These are phyloP conservation scores for Aquilaria yunnanensis DNA, from an alignment of 345 rosid genomes.

Conservation along the genomic window DNA sequence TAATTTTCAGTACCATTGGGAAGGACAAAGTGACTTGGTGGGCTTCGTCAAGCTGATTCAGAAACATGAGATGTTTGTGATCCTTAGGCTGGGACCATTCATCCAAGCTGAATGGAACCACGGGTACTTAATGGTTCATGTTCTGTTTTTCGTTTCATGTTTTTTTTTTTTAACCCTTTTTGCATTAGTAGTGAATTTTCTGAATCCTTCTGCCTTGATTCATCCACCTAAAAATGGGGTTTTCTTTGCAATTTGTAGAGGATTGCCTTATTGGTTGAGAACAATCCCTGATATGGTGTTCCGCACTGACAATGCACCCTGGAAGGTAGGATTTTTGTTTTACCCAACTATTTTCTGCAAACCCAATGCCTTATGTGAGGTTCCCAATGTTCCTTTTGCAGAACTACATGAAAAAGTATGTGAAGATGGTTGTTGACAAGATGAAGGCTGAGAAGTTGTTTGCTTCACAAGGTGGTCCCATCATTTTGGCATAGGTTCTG, in stretches of 20 bases:
- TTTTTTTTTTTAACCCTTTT: neutral
- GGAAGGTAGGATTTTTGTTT: conserved; percentile 42
- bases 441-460: conserved; percentile 40
- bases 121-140: conserved; percentile 38
- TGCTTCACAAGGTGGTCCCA: conserved; percentile 70
- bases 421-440: conserved; percentile 27
- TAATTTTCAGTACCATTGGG: conserved; percentile 45
- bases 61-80: conserved; percentile 53
- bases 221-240: neutral
- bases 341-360: too few relatives aligned
- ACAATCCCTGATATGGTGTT: conserved; percentile 56
- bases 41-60: conserved; percentile 51
- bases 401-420: conserved; percentile 48
- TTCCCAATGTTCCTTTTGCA: conserved; percentile 10
- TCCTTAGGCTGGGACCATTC: conserved; percentile 76
- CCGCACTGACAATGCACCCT: conserved; percentile 63
- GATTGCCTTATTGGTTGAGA: conserved; percentile 82
- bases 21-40: conserved; percentile 59
- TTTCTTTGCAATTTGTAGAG: conserved; percentile 30
- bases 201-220: too few relatives aligned
- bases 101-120: conserved; percentile 94
- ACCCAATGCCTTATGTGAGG: too few relatives aligned
- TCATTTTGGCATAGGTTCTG: conserved; percentile 51
- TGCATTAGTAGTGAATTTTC: neutral
- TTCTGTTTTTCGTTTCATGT: too few relatives aligned